These are phyloP conservation scores for Taphrina communis DNA, from an alignment of 1,139 yeast genomes.

Conservation along the genomic window DNA sequence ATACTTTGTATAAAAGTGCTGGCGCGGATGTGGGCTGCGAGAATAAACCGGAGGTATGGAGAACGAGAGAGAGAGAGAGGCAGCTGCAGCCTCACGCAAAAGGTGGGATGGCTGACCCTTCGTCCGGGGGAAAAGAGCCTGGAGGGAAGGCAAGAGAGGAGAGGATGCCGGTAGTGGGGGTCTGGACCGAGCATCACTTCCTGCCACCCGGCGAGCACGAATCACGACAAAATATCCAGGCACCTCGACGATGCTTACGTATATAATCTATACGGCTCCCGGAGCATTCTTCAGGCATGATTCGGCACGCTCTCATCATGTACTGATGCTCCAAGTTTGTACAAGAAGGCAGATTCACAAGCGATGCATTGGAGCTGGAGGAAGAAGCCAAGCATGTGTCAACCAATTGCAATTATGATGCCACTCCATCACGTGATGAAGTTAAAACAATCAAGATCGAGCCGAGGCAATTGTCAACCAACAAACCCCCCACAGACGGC, in stretches of 20 bases:
- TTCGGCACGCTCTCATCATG: no score
- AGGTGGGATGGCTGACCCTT: constrained; percentile 11
- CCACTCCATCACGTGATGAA: constrained; percentile 5
- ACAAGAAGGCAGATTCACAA: no score
- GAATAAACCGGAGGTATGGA: constrained; percentile 21
- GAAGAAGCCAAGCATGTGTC: not conserved
- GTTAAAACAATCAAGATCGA: not conserved
- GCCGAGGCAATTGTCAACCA: not conserved
- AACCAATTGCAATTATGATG: not conserved
- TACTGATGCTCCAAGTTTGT: no score
- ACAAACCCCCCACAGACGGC: no score
- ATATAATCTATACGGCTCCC: no score
- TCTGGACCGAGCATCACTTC: not conserved
- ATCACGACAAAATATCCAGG: no score
- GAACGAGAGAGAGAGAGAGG: not conserved
- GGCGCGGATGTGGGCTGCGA: constrained; percentile 10
- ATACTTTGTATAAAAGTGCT: not conserved
- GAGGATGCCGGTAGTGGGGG: constrained; percentile 3
- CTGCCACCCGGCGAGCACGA: no score
- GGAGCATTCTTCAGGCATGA: no score
- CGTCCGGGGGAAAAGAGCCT: constrained; percentile 10
- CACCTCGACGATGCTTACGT: no score
- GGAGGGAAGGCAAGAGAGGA: constrained; percentile 7
- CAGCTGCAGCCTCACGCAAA: not conserved
- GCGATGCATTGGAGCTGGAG: no score